phyloP scores from a whole-genome alignment of 2,329 filamentous ascomycete species.

The Colletotrichum karsti region DNA sequence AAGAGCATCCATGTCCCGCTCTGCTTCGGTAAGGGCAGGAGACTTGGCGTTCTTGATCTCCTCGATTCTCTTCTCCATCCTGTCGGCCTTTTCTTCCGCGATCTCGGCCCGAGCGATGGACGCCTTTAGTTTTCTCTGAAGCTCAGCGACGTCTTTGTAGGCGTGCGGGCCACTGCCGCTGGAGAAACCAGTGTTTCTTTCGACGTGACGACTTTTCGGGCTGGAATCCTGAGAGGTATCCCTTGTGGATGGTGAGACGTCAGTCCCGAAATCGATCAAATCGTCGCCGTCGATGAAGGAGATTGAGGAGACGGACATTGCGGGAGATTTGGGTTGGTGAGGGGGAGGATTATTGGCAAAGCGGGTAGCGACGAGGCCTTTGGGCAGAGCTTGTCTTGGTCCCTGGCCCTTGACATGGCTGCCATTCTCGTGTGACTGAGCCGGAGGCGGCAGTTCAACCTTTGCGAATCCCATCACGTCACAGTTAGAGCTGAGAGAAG shows the following conservation, averaged over 20 bases:
- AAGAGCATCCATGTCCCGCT: slow-evolving; percentile 35
- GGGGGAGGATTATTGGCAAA: not conserved
- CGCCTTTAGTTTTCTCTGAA: slow-evolving; percentile 15
- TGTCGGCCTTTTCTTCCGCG: slow-evolving; percentile 39
- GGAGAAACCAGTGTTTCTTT: not conserved
- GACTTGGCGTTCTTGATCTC: slow-evolving; percentile 35
- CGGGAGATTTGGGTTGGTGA: not conserved
- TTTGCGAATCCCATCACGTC: slow-evolving; percentile 23
- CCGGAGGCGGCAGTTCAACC: slow-evolving; percentile 2
- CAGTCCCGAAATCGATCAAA: slow-evolving; percentile 10
- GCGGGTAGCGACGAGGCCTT: slow-evolving; percentile 21
- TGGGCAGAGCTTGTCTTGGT: slow-evolving; percentile 25
- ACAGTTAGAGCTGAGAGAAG: not conserved
- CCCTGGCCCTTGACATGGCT: not conserved
- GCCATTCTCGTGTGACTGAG: not conserved
- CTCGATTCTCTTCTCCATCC: slow-evolving; percentile 33
- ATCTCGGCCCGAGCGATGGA: slow-evolving; percentile 31
- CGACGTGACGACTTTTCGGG: not conserved
- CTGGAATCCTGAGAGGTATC: not conserved
- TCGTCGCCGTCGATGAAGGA: slow-evolving; percentile 4
- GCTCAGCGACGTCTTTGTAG: slow-evolving; percentile 32
- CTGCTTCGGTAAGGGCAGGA: slow-evolving; percentile 33
- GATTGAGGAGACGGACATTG: not conserved
- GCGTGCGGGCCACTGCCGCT: slow-evolving; percentile 23
- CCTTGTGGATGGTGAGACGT: not conserved